Evolutionary conservation across 2,329 filamentous ascomycete species (phyloP), one percentile per base, ranked within the genome.

Genomic region (Trichoderma guizhouense): DNA sequence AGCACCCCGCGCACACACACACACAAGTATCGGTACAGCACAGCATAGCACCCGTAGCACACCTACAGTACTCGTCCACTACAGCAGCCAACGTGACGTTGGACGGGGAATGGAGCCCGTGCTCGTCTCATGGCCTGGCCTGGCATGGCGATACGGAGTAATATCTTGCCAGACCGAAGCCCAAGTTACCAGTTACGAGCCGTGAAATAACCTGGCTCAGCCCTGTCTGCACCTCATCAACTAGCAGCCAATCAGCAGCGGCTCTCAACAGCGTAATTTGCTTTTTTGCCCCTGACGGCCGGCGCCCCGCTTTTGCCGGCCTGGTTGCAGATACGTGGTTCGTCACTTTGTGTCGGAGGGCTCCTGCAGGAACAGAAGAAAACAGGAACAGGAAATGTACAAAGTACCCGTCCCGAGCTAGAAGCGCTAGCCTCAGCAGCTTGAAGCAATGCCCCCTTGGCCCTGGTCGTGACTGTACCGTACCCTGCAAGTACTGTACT

Each of bases 241-340:
- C 24, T 58, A 65, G 30, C 26, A 6, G 24, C 73, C 74, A 75
- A 73, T 74, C 61, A 69, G 57, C 11, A 34, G 18, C 24, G 26
- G 36, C 51, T 24, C 21, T 28, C 51, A 34, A 11, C 24, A 65
- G 69, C 69, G 72, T 12, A 75, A 74, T 75, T 74, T 74, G 63
- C 72, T 64, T 58, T 69, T 61, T 24, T 30, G 57, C 66, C 66
- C 72, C 72, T 72, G 71, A 34, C 30, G 43, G 51, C 36, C 36
- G 21, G 32, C 21, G 53, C 68, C 65, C 71, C 68, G 61, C 64
- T 60, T 21, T 57, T 15, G 24, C 21, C 69, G 26, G 18, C 24
- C 63, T 18, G 14, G 34, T 34, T 66, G 47, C 62, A 34, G 67
- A 66, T 66, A 66, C 47, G 55, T 68, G 43, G 53, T 71, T 68